phyloP scores from a whole-genome alignment of 2,329 filamentous ascomycete genomes.

The Teratosphaeriaceae sp. region DNA sequence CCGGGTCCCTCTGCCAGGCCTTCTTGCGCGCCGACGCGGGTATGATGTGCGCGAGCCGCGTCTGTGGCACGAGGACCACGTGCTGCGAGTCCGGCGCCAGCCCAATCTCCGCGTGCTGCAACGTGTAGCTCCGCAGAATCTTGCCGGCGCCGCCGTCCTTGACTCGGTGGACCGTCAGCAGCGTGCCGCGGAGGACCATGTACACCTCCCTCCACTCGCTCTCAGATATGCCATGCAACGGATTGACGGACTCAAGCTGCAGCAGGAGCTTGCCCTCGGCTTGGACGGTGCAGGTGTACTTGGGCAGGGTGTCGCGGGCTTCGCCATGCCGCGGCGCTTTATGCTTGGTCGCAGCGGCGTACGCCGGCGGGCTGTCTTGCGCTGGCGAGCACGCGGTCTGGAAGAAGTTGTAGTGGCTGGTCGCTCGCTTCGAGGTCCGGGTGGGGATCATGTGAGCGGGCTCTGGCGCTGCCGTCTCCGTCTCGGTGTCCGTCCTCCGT shows the following conservation, averaged over 20 bases:
- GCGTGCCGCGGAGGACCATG: constrained; percentile 60
- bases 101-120: constrained; percentile 69
- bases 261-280: constrained; percentile 26
- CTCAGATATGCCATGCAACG: constrained; percentile 22
- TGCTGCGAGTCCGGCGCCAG: constrained; percentile 68
- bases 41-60: constrained; percentile 40
- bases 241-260: constrained; percentile 28
- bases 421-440: constrained; percentile 17
- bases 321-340: constrained; percentile 11
- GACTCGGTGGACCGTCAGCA: constrained; percentile 57
- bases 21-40: constrained; percentile 32
- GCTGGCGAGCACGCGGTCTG: constrained; percentile 25
- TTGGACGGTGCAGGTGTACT: constrained; percentile 28
- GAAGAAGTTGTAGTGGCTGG: constrained; percentile 30
- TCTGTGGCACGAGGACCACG: constrained; percentile 38
- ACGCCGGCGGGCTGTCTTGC: constrained; percentile 27
- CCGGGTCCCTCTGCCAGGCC: constrained; percentile 40
- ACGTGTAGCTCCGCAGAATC: constrained; percentile 60
- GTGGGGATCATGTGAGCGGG: constrained; percentile 4
- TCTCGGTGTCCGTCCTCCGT: constrained; percentile 3
- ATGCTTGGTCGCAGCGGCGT: constrained; percentile 18
- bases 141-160: constrained; percentile 52
- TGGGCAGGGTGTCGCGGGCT: constrained; percentile 24
- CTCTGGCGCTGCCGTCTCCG: constrained; percentile 2
- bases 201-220: constrained; percentile 42